Conservation (phyloP, 2,329 filamentous ascomycete genomes). For the Stagonosporopsis cucurbitacearum region DNA sequence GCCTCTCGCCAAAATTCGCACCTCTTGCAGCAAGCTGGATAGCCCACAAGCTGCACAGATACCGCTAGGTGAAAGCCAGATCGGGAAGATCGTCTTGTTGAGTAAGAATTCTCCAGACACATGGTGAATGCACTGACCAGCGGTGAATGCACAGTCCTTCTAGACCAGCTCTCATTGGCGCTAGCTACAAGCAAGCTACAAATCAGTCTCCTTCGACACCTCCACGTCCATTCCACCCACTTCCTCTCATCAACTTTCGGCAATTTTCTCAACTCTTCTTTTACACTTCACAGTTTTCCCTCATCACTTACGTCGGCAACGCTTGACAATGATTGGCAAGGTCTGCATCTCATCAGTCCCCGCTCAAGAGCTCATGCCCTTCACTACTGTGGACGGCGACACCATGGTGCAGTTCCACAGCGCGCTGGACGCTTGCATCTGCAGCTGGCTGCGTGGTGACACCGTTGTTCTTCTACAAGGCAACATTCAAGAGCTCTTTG, state of each 20-base stretch:
- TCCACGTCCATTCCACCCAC: no score
- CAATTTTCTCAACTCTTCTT: neutral
- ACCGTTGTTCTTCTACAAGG: conserved; percentile 9
- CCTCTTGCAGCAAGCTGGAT: neutral
- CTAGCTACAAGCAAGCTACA: conserved; percentile 11
- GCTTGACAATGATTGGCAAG: conserved; percentile 12
- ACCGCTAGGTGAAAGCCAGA: neutral
- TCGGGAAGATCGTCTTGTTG: neutral
- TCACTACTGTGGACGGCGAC: neutral
- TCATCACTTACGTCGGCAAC: neutral
- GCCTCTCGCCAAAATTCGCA: neutral
- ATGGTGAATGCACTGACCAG: conserved; percentile 25
- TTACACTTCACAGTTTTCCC: neutral
- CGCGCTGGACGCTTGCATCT: conserved; percentile 15
- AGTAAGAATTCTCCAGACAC: neutral
- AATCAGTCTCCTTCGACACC: conserved; percentile 6
- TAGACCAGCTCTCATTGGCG: conserved; percentile 16
- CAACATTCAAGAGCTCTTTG: conserved; percentile 22
- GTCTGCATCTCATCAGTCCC: conserved; percentile 4
- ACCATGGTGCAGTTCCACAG: conserved; percentile 15
- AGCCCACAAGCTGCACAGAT: neutral
- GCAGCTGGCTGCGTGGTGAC: conserved; percentile 12
- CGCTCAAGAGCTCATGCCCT: neutral
- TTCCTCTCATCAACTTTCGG: conserved; percentile 1
- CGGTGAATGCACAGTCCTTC: conserved; percentile 23